Base-by-base conservation (phyloP, 1,284 basidiomycete species). In the Ustilago nuda region DNA sequence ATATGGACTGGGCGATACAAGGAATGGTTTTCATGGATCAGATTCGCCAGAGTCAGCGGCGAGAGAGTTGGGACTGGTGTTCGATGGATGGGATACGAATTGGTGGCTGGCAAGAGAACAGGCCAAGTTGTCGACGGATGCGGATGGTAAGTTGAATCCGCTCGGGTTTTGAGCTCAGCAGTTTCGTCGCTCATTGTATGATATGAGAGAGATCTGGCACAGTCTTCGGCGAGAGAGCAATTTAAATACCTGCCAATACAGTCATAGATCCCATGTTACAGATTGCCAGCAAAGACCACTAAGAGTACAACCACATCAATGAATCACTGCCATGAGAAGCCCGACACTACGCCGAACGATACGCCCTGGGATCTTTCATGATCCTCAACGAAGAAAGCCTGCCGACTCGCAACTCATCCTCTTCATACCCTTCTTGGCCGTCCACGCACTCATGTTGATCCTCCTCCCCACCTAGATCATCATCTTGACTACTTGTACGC, bases 401-500 rank as follows among this genome's bases (percentile, higher is more conserved):
- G 45, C 81, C 81, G 2, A 82, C 80, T 3, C 66, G 43, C 58
- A 79, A 56, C 41, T 72, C 71, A 51, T 76, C 71, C 54, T 76
- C 66, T 53, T 76, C 73, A 17, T 79, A 66, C 23, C 62, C 72
- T 27, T 80, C 77, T 35, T 63, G 62, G 19, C 64, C 72, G 39
- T 71, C 78, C 13, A 60, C 72, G 4, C 61, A 45, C 51, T 63
- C 71, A 8, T 50, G 11, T 4, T 62, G 72, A 12, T 57, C 60
- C n/a, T 76, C 71, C 35, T 72, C 62, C 8, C 64, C 78, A 8
- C 85, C 84, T 61, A 87, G 84, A 36, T 85, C 82, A 27, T 82
- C 86, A 27, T 87, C 87, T 15, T 87, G 87, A 4, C 87, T 87
- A 32, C 88, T 87, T 17, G 69, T 59, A 17, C 46, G 62, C 55